Evolutionary conservation across 1,284 basidiomycete species (phyloP).

Genomic region (Apiotrichum gamsii): DNA sequence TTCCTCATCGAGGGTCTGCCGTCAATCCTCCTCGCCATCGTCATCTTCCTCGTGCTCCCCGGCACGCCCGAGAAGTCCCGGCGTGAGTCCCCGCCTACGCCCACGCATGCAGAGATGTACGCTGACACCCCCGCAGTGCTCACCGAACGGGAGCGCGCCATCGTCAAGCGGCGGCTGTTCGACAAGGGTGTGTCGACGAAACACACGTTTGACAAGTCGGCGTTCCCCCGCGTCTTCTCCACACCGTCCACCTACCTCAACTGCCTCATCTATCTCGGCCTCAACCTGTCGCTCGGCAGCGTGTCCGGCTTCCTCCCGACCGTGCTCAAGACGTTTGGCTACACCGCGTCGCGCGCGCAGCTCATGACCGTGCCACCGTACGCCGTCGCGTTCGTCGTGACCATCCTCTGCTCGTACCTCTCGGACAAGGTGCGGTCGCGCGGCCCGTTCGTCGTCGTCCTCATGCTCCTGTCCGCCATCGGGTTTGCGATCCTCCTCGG

Average conservation of each 20-base stretch:
- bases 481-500: conserved; percentile 39
- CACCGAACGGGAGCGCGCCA: neutral
- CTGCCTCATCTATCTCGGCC: conserved; percentile 51
- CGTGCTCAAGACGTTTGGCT: conserved; percentile 58
- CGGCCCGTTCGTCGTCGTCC: conserved; percentile 26
- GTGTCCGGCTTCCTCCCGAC: conserved; percentile 76
- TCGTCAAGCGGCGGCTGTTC: neutral
- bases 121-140: neutral
- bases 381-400: conserved; percentile 17
- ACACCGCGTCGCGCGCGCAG: conserved; percentile 50
- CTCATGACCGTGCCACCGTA: conserved; percentile 42
- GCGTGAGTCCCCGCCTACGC: too few relatives aligned
- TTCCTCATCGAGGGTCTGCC: conserved; percentile 12
- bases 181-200: conserved; percentile 4
- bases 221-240: conserved; percentile 1
- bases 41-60: conserved; percentile 61
- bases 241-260: conserved; percentile 11
- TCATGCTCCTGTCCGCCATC: conserved; percentile 33
- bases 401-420: conserved; percentile 6
- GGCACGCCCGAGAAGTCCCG: conserved; percentile 66
- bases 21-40: conserved; percentile 56
- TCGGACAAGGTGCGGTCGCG: conserved; percentile 12
- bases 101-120: neutral
- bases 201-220: conserved; percentile 6
- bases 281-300: conserved; percentile 66